Base-by-base conservation (phyloP, 768 basidiomycete genomes). In the Wakefieldia striispora region DNA sequence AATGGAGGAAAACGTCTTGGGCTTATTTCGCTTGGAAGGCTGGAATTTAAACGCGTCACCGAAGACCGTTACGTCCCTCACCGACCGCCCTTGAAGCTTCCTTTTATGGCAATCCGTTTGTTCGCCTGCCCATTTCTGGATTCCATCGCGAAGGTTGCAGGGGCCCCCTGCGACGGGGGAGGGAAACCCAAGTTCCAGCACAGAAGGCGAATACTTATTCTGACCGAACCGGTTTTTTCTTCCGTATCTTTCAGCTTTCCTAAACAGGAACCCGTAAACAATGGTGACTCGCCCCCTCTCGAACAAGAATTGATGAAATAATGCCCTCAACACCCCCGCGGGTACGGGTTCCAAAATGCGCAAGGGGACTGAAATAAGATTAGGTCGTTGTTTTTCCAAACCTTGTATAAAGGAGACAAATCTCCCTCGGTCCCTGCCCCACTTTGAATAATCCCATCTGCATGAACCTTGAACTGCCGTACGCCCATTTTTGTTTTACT, bases 381-480 rank as follows among this genome's bases (percentile, higher is more conserved):
- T 67, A 43, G 44, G 35, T 31, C 56, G 51, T 54, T 43, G 51
- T 45, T 55, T 33, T 33, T 16, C 33, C 53, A 55, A 68, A 70
- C 66, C 66, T 68, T 68, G 66, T 64, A 68, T 70, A 68, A 68
- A 70, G 33, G 62, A 56, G 55, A 50, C 52, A 35, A 33, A 14
- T 33, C 33, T 43, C 63, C 60, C 52, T 59, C 59, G 66, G 66
- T 47, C 58, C 66, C 66, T 66, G 55, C 56, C 52, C 54, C 56
- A 33, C 33, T 16, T 29, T 33, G 33, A 33, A 33, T 33, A 33
- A 53, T 58, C 60, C 61, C 62, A 58, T 33, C 49, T 40, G 61
- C 57, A 62, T 63, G 67, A 67, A 69, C 59, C 57, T 68, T 62
- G 68, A 59, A 50, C 66, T 68, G 64, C 68, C 68, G 66, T 68